Conservation (phyloP, 1,284 basidiomycete genomes). For the Singerocomus rubriflavus region DNA sequence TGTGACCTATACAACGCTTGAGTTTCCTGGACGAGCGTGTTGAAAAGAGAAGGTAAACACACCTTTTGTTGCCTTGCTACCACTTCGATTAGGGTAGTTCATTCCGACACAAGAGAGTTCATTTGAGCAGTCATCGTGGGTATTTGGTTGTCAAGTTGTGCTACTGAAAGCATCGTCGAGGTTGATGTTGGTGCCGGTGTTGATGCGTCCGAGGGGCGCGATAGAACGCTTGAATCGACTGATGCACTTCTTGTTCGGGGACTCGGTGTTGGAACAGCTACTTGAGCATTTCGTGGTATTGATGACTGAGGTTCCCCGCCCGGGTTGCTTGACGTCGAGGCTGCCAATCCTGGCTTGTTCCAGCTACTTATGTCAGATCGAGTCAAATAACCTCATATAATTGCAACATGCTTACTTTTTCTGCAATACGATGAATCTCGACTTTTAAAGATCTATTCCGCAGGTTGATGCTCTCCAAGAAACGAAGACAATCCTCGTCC, state of each 20-base stretch:
- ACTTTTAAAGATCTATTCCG: slow-evolving; percentile 45
- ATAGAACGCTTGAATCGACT: slow-evolving; percentile 17
- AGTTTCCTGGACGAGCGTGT: background rate
- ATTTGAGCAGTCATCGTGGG: slow-evolving; percentile 33
- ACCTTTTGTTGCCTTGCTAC: slow-evolving; percentile 28
- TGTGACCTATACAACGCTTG: slow-evolving; percentile 9
- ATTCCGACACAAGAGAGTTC: slow-evolving; percentile 38
- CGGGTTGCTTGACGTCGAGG: background rate
- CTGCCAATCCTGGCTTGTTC: slow-evolving; percentile 18
- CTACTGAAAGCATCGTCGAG: slow-evolving; percentile 13
- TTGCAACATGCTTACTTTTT: slow-evolving; percentile 34
- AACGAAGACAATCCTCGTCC: slow-evolving; percentile 40
- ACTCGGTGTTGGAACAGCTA: background rate
- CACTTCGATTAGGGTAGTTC: slow-evolving; percentile 29
- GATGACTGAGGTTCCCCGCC: background rate
- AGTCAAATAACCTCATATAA: background rate
- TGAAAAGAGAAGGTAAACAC: background rate
- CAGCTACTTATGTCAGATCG: slow-evolving; percentile 15
- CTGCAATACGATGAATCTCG: slow-evolving; percentile 42
- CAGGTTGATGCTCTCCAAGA: slow-evolving; percentile 38
- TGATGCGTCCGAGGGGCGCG: slow-evolving; percentile 1
- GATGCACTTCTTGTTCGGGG: slow-evolving; percentile 26
- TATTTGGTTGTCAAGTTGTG: slow-evolving; percentile 36
- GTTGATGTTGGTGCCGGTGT: slow-evolving; percentile 3
- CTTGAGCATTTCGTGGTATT: background rate